Evolutionary conservation across 805 yeast genomes (phyloP).

Genomic region (Saccharomycopsis schoenii): DNA sequence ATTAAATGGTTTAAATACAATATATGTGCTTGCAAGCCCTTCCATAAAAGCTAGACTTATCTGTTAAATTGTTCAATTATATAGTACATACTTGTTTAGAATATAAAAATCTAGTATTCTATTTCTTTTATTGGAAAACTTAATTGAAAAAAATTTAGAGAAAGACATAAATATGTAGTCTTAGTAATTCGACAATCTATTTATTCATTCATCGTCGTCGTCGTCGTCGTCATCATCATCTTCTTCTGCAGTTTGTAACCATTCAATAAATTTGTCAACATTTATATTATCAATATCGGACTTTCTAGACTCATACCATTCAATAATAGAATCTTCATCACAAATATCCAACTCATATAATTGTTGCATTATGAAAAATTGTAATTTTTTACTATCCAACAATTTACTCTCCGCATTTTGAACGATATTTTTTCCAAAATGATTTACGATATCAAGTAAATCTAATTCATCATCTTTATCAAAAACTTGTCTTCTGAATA

Average conservation of each 20-base stretch:
- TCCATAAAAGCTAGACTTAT: no score
- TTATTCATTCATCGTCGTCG: constrained; percentile 3
- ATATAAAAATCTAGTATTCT: not conserved
- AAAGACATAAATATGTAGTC: no score
- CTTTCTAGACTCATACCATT: constrained; percentile 54
- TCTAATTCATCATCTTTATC: constrained; percentile 71
- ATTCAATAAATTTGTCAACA: constrained; percentile 69
- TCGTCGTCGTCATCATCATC: constrained; percentile 39
- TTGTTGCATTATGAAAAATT: constrained; percentile 41
- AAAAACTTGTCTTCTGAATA: constrained; percentile 79
- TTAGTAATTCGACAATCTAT: not conserved
- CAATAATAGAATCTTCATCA: constrained; percentile 68
- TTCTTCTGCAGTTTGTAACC: constrained; percentile 76
- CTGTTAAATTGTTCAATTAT: no score
- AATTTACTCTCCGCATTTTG: constrained; percentile 23
- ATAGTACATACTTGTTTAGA: not conserved
- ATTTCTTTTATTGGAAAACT: not conserved
- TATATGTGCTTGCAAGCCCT: no score
- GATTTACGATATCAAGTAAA: constrained; percentile 37
- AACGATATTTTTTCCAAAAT: constrained; percentile 29
- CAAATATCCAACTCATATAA: constrained; percentile 76
- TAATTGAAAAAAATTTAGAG: not conserved
- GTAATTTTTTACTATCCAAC: constrained; percentile 32
- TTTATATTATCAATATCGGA: constrained; percentile 41
- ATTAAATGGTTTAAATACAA: no score